These are phyloP conservation scores for Eimeria necatrix DNA, from an alignment of 169 alveolate species.

Conservation along the genomic window DNA sequence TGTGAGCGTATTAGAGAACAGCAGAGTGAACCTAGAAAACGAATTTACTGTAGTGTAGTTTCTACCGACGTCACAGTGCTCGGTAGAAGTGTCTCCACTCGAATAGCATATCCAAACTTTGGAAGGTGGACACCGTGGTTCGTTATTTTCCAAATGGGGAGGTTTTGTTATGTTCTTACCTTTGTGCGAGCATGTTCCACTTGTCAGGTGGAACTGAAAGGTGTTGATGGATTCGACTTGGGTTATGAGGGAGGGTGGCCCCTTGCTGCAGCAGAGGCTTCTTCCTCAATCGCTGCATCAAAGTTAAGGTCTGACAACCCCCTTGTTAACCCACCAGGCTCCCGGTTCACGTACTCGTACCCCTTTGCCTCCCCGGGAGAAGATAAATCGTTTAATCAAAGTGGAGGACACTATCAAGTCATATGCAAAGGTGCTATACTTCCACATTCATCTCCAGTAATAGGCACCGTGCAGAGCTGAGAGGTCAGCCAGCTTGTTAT, in stretches of 20 bases:
- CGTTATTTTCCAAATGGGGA: neutral
- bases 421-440: constrained; percentile 55
- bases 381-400: constrained; percentile 14
- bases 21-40: too few species aligned
- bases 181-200: neutral
- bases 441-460: too few species aligned
- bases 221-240: constrained; percentile 48
- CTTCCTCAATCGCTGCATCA: constrained; percentile 28
- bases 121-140: too few species aligned
- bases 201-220: constrained; percentile 45
- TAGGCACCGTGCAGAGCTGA: too few species aligned
- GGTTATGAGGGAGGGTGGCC: constrained; percentile 72
- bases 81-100: too few species aligned
- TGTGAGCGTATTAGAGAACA: neutral
- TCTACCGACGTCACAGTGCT: too few species aligned
- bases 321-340: constrained; percentile 31
- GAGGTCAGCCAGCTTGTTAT: too few species aligned
- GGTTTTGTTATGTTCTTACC: neutral
- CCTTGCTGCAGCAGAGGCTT: neutral
- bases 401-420: constrained; percentile 66
- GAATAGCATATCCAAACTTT: too few species aligned
- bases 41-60: too few species aligned
- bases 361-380: constrained; percentile 46
- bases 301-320: constrained; percentile 51
- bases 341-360: constrained; percentile 63